These are phyloP conservation scores for Lecanicillium sp. DNA, from an alignment of 2,329 filamentous ascomycete species.

Conservation along the genomic window DNA sequence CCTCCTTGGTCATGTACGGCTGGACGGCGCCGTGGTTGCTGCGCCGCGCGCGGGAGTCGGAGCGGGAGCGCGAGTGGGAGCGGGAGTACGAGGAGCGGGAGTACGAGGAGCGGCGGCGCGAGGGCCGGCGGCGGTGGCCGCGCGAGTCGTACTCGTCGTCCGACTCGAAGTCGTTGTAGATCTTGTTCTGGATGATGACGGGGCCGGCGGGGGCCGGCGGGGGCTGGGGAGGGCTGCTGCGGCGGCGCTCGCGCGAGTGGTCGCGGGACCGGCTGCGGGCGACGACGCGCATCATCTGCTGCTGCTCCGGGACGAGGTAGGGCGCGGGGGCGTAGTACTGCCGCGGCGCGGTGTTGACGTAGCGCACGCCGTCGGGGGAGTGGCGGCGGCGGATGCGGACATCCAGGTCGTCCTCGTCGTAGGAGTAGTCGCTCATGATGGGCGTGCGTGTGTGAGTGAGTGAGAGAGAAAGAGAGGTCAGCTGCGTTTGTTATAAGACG, in stretches of 20 bases:
- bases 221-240: conserved; percentile 14
- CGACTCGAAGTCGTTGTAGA: conserved; percentile 44
- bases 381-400: conserved; percentile 41
- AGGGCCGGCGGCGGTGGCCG: conserved; percentile 21
- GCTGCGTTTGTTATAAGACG: no score
- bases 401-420: conserved; percentile 51
- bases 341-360: conserved; percentile 37
- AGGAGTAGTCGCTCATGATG: conserved; percentile 37
- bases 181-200: conserved; percentile 53
- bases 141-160: conserved; percentile 35
- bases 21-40: no score
- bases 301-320: conserved; percentile 39
- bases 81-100: conserved; percentile 26
- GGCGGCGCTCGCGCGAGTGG: conserved; percentile 43
- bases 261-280: conserved; percentile 33
- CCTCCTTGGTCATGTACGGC: conserved; percentile 36
- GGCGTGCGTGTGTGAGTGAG: neutral
- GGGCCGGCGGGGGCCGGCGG: conserved; percentile 34
- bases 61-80: conserved; percentile 31
- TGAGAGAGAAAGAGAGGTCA: neutral
- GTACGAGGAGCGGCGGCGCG: conserved; percentile 22
- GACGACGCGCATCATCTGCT: conserved; percentile 40
- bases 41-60: conserved; percentile 21
- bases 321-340: conserved; percentile 34
- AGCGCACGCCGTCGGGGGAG: conserved; percentile 38